Percentiles rank a stretch among this genome's conserved stretches.
phyloP scores from a whole-genome alignment of 352 stramenopile species.

The Phytopythium litorale region DNA sequence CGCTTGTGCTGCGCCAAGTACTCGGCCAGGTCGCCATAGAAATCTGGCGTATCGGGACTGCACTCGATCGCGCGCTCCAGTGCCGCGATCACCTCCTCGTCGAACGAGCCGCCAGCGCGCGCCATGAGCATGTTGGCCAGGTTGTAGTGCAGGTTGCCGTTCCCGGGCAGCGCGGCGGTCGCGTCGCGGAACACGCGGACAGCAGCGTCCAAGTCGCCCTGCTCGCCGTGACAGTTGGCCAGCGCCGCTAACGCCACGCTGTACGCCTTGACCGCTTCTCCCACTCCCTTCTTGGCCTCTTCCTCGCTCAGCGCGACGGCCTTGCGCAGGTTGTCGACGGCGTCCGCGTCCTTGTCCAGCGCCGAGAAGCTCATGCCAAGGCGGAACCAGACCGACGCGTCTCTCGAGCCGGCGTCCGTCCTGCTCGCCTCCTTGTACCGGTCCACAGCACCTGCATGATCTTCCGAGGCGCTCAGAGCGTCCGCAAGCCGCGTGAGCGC shows the following conservation, averaged over 20 bases:
- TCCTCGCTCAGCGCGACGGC: slow-evolving; percentile 25
- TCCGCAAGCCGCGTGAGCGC: slow-evolving; percentile 49
- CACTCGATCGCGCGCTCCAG: slow-evolving; percentile 44
- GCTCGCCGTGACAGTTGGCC: slow-evolving; percentile 46
- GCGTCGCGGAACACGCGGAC: slow-evolving; percentile 47
- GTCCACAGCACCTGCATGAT: slow-evolving; percentile 26
- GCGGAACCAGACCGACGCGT: slow-evolving; percentile 57
- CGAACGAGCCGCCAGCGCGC: slow-evolving; percentile 24
- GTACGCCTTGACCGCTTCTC: slow-evolving; percentile 35
- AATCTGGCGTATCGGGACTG: slow-evolving; percentile 35
- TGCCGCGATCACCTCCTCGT: slow-evolving; percentile 16
- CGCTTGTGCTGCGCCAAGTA: slow-evolving; percentile 30
- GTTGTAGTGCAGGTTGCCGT: slow-evolving; percentile 67
- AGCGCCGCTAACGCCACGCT: slow-evolving; percentile 48
- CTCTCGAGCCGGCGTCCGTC: slow-evolving; percentile 19
- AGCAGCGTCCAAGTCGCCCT: slow-evolving; percentile 46
- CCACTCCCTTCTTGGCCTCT: slow-evolving; percentile 12
- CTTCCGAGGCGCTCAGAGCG: slow-evolving; percentile 28
- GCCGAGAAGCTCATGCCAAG: slow-evolving; percentile 34
- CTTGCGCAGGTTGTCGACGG: slow-evolving; percentile 31
- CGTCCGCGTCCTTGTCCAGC: slow-evolving; percentile 26
- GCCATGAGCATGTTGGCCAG: slow-evolving; percentile 65
- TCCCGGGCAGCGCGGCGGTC: slow-evolving; percentile 23
- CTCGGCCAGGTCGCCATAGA: slow-evolving; percentile 45
- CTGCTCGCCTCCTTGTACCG: slow-evolving; percentile 36